These are phyloP conservation scores for Mucor racemosus DNA, from an alignment of 371 early-diverging fungal genomes.

Conservation along the genomic window DNA sequence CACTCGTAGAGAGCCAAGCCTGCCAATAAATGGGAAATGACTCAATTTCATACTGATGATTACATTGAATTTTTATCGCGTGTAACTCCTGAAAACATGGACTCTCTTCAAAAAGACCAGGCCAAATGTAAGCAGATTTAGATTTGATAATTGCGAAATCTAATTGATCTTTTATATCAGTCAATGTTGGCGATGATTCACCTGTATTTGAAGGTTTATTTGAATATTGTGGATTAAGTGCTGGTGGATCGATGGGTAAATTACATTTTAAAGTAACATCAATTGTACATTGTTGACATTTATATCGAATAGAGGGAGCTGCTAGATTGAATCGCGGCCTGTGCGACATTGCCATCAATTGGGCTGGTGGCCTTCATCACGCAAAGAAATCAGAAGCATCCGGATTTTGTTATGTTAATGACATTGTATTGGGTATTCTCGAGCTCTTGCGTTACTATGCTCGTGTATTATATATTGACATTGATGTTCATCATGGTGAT, in stretches of 20 bases:
- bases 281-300: not conserved
- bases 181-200: conserved; percentile 79
- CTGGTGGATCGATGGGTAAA: conserved; percentile 89
- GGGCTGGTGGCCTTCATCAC: conserved; percentile 98
- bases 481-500: conserved; percentile 98
- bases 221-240: conserved; percentile 88
- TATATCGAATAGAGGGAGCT: conserved; percentile 66
- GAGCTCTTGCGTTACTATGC: conserved; percentile 64
- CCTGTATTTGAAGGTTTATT: conserved; percentile 93
- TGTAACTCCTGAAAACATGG: conserved; percentile 86
- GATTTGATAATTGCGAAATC: not conserved
- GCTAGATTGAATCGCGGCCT: conserved; percentile 82
- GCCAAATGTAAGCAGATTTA: conserved; percentile 67
- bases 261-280: not conserved
- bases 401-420: conserved; percentile 98
- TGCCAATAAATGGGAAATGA: conserved; percentile 88
- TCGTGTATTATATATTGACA: conserved; percentile 96
- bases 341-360: conserved; percentile 94
- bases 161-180: conserved; percentile 14
- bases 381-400: conserved; percentile 93
- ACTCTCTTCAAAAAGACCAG: conserved; percentile 60
- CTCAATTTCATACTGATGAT: conserved; percentile 95
- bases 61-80: conserved; percentile 93
- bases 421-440: conserved; percentile 81
- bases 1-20: conserved; percentile 57